A percentile compares a stretch with the other conserved stretches of the same genome.
Conservation (phyloP, 139 green algal genomes). For the Gonium pectorale region DNA sequence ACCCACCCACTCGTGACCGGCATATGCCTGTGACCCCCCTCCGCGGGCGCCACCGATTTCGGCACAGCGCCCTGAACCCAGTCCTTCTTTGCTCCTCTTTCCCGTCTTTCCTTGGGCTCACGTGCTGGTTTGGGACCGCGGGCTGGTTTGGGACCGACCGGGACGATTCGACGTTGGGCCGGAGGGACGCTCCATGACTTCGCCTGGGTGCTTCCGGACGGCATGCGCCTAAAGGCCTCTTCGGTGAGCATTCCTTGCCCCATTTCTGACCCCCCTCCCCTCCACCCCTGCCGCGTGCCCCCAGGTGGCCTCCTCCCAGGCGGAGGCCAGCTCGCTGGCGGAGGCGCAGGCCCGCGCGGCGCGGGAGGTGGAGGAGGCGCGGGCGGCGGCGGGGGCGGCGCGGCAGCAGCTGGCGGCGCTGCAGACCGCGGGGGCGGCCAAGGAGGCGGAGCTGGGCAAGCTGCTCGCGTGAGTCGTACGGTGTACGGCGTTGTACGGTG, state of each 20-base stretch:
- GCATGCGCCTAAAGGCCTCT: no score
- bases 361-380: slow-evolving; percentile 10
- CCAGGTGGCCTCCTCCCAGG: not conserved
- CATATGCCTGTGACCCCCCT: no score
- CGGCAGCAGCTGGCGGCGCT: not conserved
- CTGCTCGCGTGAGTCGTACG: not conserved
- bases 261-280: not conserved
- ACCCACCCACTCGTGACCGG: no score
- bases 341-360: not conserved
- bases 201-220: no score
- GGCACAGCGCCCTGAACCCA: no score
- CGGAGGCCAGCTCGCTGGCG: not conserved
- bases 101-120: no score
- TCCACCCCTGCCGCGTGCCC: not conserved
- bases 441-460: slow-evolving; percentile 1
- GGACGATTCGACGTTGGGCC: no score
- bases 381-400: not conserved
- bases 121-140: no score
- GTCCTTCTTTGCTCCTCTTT: no score
- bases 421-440: not conserved
- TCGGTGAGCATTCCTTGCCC: not conserved
- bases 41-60: no score
- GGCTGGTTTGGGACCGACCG: no score
- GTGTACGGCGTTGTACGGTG: not conserved
- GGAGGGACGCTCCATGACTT: no score